A percentile compares a stretch with the other conserved stretches of the same genome.
phyloP scores from a whole-genome alignment of 257 asterid species.

The Agastache rugosa region DNA sequence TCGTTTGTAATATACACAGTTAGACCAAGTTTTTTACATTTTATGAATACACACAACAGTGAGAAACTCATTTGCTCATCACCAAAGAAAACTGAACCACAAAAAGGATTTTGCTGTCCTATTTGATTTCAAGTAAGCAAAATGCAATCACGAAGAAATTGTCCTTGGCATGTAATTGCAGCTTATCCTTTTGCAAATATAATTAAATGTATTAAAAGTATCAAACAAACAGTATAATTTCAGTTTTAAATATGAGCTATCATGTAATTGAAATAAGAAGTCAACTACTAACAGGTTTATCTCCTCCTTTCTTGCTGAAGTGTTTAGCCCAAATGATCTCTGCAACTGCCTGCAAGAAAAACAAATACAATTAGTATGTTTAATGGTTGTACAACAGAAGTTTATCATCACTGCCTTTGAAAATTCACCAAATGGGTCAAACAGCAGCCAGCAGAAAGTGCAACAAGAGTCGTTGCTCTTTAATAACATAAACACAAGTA shows the following conservation, averaged over 20 bases:
- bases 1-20: no score
- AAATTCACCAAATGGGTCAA: slow-evolving; percentile 6
- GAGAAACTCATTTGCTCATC: background rate
- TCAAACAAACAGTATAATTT: background rate
- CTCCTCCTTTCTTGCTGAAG: slow-evolving; percentile 56
- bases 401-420: slow-evolving; percentile 21
- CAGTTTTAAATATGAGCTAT: background rate
- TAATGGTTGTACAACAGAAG: background rate
- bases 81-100: background rate
- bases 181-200: background rate
- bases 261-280: slow-evolving; percentile 17
- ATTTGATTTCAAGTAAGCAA: background rate
- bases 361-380: slow-evolving; percentile 24
- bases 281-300: slow-evolving; percentile 68
- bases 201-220: background rate
- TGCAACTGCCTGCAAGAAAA: slow-evolving; percentile 69
- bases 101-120: background rate
- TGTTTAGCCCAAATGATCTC: slow-evolving; percentile 69
- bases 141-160: no score
- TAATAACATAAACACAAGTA: slow-evolving; percentile 7
- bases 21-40: no score
- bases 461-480: slow-evolving; percentile 15
- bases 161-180: background rate
- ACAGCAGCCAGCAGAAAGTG: slow-evolving; percentile 12
- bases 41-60: background rate